A percentile compares a stretch with the other conserved stretches of the same genome.
Evolutionary conservation across 169 alveolate species (phyloP).

Genomic region (Plasmodium fragile): DNA sequence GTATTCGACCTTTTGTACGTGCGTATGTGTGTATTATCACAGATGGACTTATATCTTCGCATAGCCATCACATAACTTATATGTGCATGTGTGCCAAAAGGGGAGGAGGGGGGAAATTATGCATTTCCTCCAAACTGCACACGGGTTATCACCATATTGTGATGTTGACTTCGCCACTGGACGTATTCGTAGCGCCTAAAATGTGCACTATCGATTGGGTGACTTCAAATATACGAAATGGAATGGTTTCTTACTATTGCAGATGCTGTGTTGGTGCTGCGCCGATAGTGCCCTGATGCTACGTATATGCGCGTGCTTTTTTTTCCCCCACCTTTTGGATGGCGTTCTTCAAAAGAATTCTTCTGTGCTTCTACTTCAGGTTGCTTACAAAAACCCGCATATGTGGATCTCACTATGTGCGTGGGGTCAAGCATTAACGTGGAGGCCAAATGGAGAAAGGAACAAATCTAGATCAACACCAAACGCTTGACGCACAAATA

Average conservation of each 20-base stretch:
- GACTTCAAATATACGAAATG: not conserved
- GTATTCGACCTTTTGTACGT: not conserved
- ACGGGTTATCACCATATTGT: not conserved
- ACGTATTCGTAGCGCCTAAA: not conserved
- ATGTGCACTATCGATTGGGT: not conserved
- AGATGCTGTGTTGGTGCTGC: not conserved
- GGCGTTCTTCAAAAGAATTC: not conserved
- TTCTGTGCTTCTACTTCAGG: not conserved
- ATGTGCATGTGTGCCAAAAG: not conserved
- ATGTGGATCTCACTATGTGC: not conserved
- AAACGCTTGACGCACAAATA: not conserved
- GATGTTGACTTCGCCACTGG: not conserved
- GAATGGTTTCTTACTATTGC: not conserved
- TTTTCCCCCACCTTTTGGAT: not conserved
- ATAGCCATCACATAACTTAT: not conserved
- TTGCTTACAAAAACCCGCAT: not conserved
- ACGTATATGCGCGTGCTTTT: not conserved
- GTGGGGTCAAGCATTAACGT: not conserved
- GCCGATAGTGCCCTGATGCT: not conserved
- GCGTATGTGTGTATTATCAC: not conserved
- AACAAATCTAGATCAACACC: not conserved
- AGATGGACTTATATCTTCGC: not conserved
- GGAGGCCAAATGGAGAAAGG: not conserved
- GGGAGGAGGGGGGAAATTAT: not conserved
- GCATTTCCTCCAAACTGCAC: not conserved